These are phyloP conservation scores for Chlamydomonas schloesseri DNA, from an alignment of 139 green algal species.

Conservation along the genomic window DNA sequence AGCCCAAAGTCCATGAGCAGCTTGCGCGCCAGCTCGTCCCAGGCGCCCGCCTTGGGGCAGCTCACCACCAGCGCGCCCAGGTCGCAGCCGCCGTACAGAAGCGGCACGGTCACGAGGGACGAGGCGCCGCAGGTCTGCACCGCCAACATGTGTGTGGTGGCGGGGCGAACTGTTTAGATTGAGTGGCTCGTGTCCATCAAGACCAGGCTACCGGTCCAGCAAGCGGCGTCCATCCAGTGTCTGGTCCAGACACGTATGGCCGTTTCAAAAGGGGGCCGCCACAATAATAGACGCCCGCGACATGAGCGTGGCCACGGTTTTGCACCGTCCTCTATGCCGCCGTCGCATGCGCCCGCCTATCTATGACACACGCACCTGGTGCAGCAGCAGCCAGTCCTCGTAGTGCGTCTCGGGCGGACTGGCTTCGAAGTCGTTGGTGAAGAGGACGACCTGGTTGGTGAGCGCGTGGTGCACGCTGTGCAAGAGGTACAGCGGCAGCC, in stretches of 20 bases:
- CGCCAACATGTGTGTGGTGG: too few relatives aligned
- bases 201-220: too few relatives aligned
- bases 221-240: too few relatives aligned
- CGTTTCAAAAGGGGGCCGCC: too few relatives aligned
- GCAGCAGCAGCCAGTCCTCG: neutral
- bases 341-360: too few relatives aligned
- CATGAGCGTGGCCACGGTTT: too few relatives aligned
- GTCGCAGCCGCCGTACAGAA: slow-evolving; percentile 22
- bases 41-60: neutral
- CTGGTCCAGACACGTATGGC: too few relatives aligned
- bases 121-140: neutral
- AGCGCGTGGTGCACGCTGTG: slow-evolving; percentile 1
- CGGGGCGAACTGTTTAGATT: too few relatives aligned
- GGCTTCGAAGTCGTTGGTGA: slow-evolving; percentile 9
- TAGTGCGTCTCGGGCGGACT: neutral
- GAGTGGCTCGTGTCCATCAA: too few relatives aligned
- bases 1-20: slow-evolving; percentile 16
- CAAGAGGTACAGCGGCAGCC: neutral
- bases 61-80: slow-evolving; percentile 13
- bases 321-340: too few relatives aligned
- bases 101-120: slow-evolving; percentile 8
- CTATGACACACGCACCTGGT: slow-evolving; percentile 7
- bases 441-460: neutral
- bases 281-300: too few relatives aligned
- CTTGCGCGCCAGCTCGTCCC: slow-evolving; percentile 2